Conservation (phyloP, 2,329 filamentous ascomycete genomes). For the Trichoderma brevicompactum region DNA sequence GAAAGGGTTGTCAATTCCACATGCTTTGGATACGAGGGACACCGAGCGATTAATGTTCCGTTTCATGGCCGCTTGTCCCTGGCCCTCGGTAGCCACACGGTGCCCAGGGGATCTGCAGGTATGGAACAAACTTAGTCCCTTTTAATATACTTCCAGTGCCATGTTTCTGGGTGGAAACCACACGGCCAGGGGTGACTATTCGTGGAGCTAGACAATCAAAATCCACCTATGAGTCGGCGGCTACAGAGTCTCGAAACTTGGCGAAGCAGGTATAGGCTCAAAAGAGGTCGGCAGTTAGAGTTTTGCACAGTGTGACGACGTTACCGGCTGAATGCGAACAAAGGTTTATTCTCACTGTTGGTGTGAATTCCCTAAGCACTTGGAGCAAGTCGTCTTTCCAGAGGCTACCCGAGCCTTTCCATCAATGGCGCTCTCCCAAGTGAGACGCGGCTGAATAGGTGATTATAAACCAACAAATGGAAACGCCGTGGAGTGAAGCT, state of each 20-base stretch:
- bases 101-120: not conserved
- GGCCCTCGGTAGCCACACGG: not conserved
- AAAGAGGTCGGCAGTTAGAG: not conserved
- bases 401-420: not conserved
- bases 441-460: not conserved
- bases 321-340: not conserved
- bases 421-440: not conserved
- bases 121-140: not conserved
- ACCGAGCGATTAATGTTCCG: not conserved
- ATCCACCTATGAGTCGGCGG: not conserved
- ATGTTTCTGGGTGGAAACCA: not conserved
- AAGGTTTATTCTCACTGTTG: not conserved
- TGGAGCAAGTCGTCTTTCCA: not conserved
- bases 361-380: not conserved
- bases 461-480: not conserved
- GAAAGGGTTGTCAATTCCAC: not conserved
- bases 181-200: not conserved
- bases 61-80: not conserved
- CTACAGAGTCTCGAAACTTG: not conserved
- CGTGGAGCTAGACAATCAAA: not conserved
- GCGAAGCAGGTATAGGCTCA: not conserved
- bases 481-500: slow-evolving; percentile 11
- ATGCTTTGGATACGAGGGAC: not conserved
- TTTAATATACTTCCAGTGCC: not conserved
- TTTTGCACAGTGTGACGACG: slow-evolving; percentile 12